Evolutionary conservation across 352 stramenopile species (phyloP), one percentile per base, ranked within the genome.

Genomic region (Phytophthora cactorum): DNA sequence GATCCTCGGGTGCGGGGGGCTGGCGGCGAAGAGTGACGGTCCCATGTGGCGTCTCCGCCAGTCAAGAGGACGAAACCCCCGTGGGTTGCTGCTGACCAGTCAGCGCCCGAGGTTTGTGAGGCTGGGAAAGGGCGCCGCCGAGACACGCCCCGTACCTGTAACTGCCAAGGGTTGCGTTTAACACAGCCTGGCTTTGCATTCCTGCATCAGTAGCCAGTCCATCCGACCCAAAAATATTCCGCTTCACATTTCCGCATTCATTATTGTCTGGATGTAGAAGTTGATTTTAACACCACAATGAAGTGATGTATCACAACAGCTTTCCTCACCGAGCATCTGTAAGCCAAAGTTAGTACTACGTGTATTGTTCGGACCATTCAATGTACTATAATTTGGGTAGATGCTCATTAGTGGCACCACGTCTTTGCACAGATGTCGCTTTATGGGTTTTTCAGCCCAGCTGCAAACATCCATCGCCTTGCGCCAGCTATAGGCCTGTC

Each of bases 31-130:
- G 46, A 56, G 46, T 36, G 56, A 52, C 38, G 38, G 46, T 58
- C 32, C 38, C 47, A 52, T 60, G 52, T 62, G 57, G 56, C 59
- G 51, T 75, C 70, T 75, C 66, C 66, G 47, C 72, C 72, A 79
- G 63, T 77, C 68, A 79, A 75, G 47, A 51, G 51, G 52, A 55
- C 34, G 63, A 72, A 72, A 71, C 61, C 44, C 41, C 57, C 52
- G 29, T 46, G n/a, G 45, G 44, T 51, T 57, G 59, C 63, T 76
- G 68, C 53, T 77, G 65, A 44, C 72, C 72, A 79, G 68, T 79
- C 72, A 77, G 61, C 61, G 51, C 32, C 22, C 39, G 15, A 57
- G 51, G 34, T 17, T 22, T 15, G 9, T 14, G 10, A 27, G 43
- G 50, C 57, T 75, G 69, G 58, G 69, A 77, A 73, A 73, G 64